Conservation (phyloP, 129 eudicot species). For the Lonicera japonica region DNA sequence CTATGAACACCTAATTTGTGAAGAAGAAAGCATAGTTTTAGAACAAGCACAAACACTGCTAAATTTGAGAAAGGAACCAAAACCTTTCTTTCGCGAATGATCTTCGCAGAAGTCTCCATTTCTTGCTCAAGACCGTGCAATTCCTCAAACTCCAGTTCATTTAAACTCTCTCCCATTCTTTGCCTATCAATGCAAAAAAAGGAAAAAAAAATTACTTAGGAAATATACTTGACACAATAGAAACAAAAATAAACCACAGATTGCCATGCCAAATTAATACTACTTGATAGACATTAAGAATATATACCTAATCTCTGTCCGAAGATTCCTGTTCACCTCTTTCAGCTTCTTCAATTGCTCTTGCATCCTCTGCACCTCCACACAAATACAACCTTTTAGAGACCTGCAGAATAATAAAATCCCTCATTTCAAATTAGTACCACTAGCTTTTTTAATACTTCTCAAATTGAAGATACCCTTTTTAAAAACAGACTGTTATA, state of each 20-base stretch:
- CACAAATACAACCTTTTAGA: neutral
- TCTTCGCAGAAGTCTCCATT: constrained; percentile 46
- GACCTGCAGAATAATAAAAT: too few relatives aligned
- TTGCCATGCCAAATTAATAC: neutral
- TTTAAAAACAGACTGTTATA: too few relatives aligned
- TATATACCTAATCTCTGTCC: constrained; percentile 73
- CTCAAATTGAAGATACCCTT: too few relatives aligned
- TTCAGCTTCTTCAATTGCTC: constrained; percentile 60
- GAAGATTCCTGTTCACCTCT: constrained; percentile 62
- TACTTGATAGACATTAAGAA: neutral
- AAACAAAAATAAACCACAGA: neutral
- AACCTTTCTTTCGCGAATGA: constrained; percentile 70
- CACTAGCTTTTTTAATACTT: too few relatives aligned
- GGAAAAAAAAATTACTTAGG: neutral
- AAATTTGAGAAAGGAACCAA: neutral
- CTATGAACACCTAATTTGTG: too few relatives aligned
- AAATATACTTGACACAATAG: neutral
- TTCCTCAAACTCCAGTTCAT: constrained; percentile 46
- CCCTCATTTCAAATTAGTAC: too few relatives aligned
- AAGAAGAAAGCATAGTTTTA: too few relatives aligned
- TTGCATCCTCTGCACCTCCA: constrained; percentile 61
- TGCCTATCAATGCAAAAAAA: constrained; percentile 29
- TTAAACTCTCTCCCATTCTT: constrained; percentile 77
- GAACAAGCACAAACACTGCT: too few relatives aligned
- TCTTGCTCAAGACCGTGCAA: constrained; percentile 57